These are phyloP conservation scores for Sordariomycetes sp. DNA, from an alignment of 2,329 filamentous ascomycete genomes.

Conservation along the genomic window DNA sequence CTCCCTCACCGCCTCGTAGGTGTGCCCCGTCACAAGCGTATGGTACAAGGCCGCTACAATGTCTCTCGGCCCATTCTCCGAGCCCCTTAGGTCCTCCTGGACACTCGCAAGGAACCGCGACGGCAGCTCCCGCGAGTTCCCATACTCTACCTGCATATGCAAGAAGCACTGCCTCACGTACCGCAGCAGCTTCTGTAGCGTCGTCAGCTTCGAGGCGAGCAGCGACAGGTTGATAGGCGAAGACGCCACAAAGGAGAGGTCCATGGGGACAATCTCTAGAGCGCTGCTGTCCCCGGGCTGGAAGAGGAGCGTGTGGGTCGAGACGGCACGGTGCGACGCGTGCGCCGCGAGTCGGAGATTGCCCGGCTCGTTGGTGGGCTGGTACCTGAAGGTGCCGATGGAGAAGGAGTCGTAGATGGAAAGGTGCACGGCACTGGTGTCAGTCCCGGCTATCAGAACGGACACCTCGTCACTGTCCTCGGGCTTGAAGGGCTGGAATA, in stretches of 20 bases:
- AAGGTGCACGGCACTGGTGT: conserved; percentile 58
- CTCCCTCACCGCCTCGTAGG: conserved; percentile 61
- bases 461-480: conserved; percentile 64
- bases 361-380: conserved; percentile 15
- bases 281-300: conserved; percentile 18
- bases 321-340: conserved; percentile 57
- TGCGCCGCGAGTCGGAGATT: conserved; percentile 36
- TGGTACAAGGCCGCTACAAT: conserved; percentile 73
- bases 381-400: conserved; percentile 52
- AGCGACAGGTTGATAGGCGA: conserved; percentile 72
- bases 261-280: conserved; percentile 59
- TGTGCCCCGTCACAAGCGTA: conserved; percentile 70
- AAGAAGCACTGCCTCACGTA: conserved; percentile 73
- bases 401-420: conserved; percentile 79
- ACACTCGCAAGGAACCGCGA: conserved; percentile 65
- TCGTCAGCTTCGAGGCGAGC: conserved; percentile 75
- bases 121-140: conserved; percentile 68
- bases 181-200: conserved; percentile 71
- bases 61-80: conserved; percentile 38
- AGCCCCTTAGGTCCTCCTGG: conserved; percentile 57
- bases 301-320: conserved; percentile 64
- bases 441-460: conserved; percentile 62
- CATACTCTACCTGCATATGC: conserved; percentile 73
- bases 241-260: conserved; percentile 69
- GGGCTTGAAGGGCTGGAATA: conserved; percentile 49